Conservation (phyloP, 441 rosid genomes). For the Gossypium armourianum region DNA sequence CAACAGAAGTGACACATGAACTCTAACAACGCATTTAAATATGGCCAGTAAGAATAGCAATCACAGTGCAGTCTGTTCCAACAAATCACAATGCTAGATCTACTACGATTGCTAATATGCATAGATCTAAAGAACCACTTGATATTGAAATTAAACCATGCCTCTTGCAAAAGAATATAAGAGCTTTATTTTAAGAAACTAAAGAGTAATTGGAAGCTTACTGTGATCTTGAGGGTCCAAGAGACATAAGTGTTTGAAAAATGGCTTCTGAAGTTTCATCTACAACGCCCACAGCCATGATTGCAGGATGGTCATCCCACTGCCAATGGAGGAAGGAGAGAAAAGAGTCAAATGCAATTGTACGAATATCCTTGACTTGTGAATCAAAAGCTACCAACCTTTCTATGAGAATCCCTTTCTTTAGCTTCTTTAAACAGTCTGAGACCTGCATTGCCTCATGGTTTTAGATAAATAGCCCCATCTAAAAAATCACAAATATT, state of each 20-base stretch:
- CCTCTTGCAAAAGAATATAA: not conserved
- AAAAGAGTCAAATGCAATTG: conserved; percentile 12
- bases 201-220: conserved; percentile 26
- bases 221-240: conserved; percentile 93
- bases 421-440: conserved; percentile 89
- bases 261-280: conserved; percentile 90
- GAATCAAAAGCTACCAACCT: conserved; percentile 38
- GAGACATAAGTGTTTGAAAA: conserved; percentile 88
- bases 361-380: conserved; percentile 4
- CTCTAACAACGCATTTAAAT: not conserved
- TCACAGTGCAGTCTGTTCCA: not conserved
- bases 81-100: not conserved
- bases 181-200: conserved; percentile 11
- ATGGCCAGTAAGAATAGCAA: not conserved
- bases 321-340: conserved; percentile 21
- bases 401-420: conserved; percentile 63
- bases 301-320: conserved; percentile 99
- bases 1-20: not conserved
- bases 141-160: conserved; percentile 7
- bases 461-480: conserved; percentile 19
- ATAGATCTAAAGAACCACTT: not conserved
- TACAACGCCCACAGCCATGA: conserved; percentile 93
- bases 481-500: conserved; percentile 7
- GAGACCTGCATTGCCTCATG: conserved; percentile 45
- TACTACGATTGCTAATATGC: not conserved